Conservation (phyloP, 768 basidiomycete species). For the Boletus sp. region DNA sequence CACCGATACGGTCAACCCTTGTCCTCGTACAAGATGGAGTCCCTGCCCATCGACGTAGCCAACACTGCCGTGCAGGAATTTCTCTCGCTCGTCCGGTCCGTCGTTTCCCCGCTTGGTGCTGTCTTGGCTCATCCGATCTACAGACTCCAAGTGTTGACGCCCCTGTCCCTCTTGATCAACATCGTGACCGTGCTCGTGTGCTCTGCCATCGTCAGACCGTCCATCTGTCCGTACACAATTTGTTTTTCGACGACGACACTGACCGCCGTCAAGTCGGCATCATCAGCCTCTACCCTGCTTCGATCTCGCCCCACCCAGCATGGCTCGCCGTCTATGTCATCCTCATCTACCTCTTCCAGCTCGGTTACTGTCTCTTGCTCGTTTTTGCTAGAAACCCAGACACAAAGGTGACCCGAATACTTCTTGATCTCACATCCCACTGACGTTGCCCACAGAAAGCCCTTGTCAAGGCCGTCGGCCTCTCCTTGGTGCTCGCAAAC, state of each 20-base stretch:
- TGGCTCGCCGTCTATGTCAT: constrained; percentile 62
- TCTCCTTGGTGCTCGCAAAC: constrained; percentile 73
- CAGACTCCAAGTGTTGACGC: constrained; percentile 84
- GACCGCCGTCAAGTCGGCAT: constrained; percentile 42
- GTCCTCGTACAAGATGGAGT: constrained; percentile 41
- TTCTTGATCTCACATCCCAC: background rate
- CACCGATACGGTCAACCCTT: background rate
- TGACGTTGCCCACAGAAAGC: constrained; percentile 44
- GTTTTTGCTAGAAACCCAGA: constrained; percentile 69
- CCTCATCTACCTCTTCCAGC: constrained; percentile 60
- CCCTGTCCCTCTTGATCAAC: constrained; percentile 78
- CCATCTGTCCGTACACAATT: constrained; percentile 41
- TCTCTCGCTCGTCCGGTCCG: constrained; percentile 58
- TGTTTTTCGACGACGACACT: background rate
- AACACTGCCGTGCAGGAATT: constrained; percentile 66
- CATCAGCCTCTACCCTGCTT: constrained; percentile 54
- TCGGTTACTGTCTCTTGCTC: constrained; percentile 83
- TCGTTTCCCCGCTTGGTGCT: background rate
- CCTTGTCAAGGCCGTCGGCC: constrained; percentile 76
- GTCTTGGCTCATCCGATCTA: background rate
- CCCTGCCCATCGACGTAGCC: constrained; percentile 54
- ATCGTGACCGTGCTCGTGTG: constrained; percentile 73
- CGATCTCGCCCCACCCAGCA: constrained; percentile 64
- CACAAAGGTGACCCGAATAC: constrained; percentile 58
- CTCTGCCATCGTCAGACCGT: constrained; percentile 61